phyloP scores from a whole-genome alignment of 2,329 filamentous ascomycete species.

The Colletotrichum tofieldiae region DNA sequence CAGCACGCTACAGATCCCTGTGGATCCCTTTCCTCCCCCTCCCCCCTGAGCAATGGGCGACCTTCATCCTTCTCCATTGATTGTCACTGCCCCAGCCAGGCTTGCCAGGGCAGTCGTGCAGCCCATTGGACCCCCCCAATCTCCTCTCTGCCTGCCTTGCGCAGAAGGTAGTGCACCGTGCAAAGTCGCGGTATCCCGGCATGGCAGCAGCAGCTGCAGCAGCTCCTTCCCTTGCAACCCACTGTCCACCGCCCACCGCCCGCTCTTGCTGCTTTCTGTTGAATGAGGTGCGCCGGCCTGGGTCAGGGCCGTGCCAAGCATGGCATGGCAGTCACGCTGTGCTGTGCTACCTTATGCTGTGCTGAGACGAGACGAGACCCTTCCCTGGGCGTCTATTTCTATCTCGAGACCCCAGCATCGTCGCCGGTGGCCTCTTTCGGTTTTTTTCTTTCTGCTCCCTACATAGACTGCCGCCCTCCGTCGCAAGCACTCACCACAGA shows the following conservation, averaged over 20 bases:
- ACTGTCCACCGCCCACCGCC: background rate
- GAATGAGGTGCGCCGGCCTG: background rate
- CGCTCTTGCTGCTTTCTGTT: background rate
- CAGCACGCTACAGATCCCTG: constrained; percentile 9
- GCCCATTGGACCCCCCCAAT: constrained; percentile 21
- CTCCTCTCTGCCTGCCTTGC: background rate
- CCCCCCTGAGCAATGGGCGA: too few species aligned
- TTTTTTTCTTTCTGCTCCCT: background rate
- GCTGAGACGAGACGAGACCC: constrained; percentile 39
- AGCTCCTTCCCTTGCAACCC: constrained; percentile 10
- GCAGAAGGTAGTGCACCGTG: background rate
- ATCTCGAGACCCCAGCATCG: constrained; percentile 26
- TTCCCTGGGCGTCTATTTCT: constrained; percentile 35
- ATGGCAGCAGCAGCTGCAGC: background rate
- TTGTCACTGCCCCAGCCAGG: constrained; percentile 36
- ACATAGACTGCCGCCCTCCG: background rate
- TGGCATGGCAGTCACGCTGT: constrained; percentile 1
- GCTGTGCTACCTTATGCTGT: constrained; percentile 23
- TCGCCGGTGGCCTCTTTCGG: constrained; percentile 4
- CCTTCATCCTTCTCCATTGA: constrained; percentile 22
- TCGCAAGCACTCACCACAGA: background rate
- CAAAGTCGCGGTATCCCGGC: background rate
- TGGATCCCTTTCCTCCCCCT: background rate
- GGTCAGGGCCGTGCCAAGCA: constrained; percentile 22
- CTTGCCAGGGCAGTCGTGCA: constrained; percentile 2